Conservation (phyloP, 2,329 filamentous ascomycete genomes). For the Tolypocladium amazonense region DNA sequence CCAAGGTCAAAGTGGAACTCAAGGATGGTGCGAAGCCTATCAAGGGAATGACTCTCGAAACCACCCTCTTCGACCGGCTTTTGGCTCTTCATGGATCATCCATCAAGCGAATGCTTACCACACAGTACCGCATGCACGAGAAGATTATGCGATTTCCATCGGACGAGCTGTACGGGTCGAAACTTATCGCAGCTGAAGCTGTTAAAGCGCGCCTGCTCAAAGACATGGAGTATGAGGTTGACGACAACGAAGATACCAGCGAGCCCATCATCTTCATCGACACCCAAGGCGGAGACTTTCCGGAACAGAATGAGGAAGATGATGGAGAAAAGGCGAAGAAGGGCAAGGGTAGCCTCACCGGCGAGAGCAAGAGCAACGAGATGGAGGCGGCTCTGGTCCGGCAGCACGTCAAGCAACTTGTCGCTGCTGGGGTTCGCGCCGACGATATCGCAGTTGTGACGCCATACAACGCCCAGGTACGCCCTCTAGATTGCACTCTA, state of each 20-base stretch:
- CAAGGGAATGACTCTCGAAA: slow-evolving; percentile 59
- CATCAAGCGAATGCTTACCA: slow-evolving; percentile 93
- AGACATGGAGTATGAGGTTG: slow-evolving; percentile 67
- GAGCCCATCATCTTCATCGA: slow-evolving; percentile 91
- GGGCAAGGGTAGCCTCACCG: slow-evolving; percentile 31
- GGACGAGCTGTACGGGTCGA: slow-evolving; percentile 72
- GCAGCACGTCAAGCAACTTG: slow-evolving; percentile 63
- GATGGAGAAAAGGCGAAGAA: slow-evolving; percentile 37
- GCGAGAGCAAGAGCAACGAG: slow-evolving; percentile 77
- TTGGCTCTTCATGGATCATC: slow-evolving; percentile 67
- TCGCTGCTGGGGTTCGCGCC: slow-evolving; percentile 68
- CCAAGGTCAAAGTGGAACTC: slow-evolving; percentile 30
- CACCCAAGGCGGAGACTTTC: slow-evolving; percentile 88
- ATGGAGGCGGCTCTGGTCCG: slow-evolving; percentile 77
- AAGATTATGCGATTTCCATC: slow-evolving; percentile 93
- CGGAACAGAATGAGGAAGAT: slow-evolving; percentile 70
- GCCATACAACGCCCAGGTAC: slow-evolving; percentile 86
- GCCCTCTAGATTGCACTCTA: not conserved
- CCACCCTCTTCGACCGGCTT: slow-evolving; percentile 86
- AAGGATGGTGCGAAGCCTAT: slow-evolving; percentile 26
- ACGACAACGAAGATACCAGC: slow-evolving; percentile 73
- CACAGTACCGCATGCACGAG: slow-evolving; percentile 97
- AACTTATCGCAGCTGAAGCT: slow-evolving; percentile 67
- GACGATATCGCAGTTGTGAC: slow-evolving; percentile 90
- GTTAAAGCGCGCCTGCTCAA: slow-evolving; percentile 68